phyloP scores from a whole-genome alignment of 257 asterid genomes.

The Solanum megistacrolobum region DNA sequence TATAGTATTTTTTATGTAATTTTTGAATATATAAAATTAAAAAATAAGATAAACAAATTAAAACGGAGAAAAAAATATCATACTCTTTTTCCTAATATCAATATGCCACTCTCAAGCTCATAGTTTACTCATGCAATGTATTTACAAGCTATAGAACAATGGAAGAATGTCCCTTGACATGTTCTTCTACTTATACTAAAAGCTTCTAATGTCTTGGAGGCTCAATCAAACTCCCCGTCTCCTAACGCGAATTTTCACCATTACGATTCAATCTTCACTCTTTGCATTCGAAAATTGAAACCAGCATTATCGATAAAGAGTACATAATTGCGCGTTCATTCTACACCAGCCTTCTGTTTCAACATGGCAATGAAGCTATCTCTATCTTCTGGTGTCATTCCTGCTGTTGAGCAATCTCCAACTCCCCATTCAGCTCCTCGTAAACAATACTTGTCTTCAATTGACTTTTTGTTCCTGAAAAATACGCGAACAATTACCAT shows the following conservation, averaged over 20 bases:
- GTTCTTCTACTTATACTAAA: neutral
- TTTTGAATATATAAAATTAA: too few species aligned
- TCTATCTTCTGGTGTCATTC: constrained; percentile 72
- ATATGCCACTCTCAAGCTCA: neutral
- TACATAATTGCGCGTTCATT: constrained; percentile 17
- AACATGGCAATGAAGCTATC: constrained; percentile 70
- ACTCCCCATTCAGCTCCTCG: constrained; percentile 99
- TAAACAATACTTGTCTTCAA: constrained; percentile 67
- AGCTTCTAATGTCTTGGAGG: neutral
- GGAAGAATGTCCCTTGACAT: neutral
- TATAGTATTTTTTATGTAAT: too few species aligned
- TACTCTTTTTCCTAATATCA: neutral
- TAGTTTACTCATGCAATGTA: neutral
- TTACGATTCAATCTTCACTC: neutral
- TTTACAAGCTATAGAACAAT: neutral
- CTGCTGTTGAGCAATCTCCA: constrained; percentile 89
- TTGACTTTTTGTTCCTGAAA: constrained; percentile 54
- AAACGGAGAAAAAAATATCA: too few species aligned
- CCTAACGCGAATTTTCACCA: neutral
- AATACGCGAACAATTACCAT: neutral
- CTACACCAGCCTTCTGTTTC: constrained; percentile 78
- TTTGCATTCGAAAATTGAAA: neutral
- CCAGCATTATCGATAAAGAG: neutral
- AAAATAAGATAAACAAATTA: too few species aligned
- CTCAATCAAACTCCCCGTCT: neutral